Conservation (phyloP, 257 asterid genomes). For the Solanum appendiculatum region DNA sequence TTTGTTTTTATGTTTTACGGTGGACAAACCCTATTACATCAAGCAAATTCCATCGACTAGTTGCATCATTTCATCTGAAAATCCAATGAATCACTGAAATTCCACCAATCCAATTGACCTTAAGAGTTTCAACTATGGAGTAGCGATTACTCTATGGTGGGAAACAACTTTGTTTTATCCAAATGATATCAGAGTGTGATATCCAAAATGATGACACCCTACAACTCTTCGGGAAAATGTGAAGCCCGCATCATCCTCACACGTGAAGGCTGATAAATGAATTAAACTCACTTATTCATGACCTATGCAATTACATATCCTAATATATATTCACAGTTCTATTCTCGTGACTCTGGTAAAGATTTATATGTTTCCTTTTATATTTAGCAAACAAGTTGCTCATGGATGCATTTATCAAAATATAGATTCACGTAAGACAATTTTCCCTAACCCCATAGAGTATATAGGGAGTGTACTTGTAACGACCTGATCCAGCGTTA, state of each 20-base stretch:
- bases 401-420: too few species aligned
- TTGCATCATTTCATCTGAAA: conserved; percentile 36
- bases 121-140: conserved; percentile 19
- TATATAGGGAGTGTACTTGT: too few species aligned
- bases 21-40: conserved; percentile 39
- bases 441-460: too few species aligned
- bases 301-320: conserved; percentile 30
- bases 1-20: conserved; percentile 58
- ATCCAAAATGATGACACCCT: conserved; percentile 51
- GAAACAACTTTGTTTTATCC: conserved; percentile 58
- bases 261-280: too few species aligned
- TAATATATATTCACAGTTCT: too few species aligned
- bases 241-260: conserved; percentile 61
- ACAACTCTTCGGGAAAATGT: conserved; percentile 56
- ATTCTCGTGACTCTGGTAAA: too few species aligned
- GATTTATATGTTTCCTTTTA: too few species aligned
- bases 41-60: conserved; percentile 39
- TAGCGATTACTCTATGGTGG: conserved; percentile 67
- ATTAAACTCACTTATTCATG: conserved; percentile 34
- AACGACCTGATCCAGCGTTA: too few species aligned
- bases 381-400: too few species aligned
- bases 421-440: too few species aligned
- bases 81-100: conserved; percentile 41
- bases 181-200: conserved; percentile 38
- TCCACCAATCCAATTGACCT: neutral